Base-by-base conservation (phyloP, 371 early-diverging fungal genomes). In the Smittium culicis region DNA sequence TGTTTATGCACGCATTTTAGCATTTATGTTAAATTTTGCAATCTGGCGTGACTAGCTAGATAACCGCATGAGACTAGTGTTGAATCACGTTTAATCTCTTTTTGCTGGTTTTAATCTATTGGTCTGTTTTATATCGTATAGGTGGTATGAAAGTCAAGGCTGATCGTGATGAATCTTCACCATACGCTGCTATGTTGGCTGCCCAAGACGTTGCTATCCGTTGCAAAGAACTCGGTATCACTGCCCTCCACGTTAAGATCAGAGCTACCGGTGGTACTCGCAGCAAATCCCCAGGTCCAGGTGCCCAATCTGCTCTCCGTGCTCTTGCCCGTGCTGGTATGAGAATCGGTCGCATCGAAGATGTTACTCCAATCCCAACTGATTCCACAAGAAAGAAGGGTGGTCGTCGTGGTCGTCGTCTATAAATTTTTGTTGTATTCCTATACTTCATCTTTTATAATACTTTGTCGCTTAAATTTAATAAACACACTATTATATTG, bases 81-180 rank as follows among this genome's bases (percentile, higher is more conserved):
- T 83, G 83, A 83, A 68, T 80, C 80, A 83, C 83, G 71, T 72
- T 80, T 72, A 74, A 74, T 81, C 81, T 77, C 72, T 59, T 64
- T 69, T 75, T 35, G 27, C 16, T 64, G 33, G 33, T 64, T 64
- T 27, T 35, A 64, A 28, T 35, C 29, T 61, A 29, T 64, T 64
- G 32, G 24, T 33, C 54, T 66, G 8, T 74, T 74, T 30, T 20
- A 1, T 68, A 71, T 28, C 68, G 58, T n/a, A 16, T 73, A 90
- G 92, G 94, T 88, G 99, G 99, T 79, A 99, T 99, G 99, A 99
- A 96, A 87, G 99, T 99, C 77, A 99, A 99, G 91, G 96, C 99
- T 73, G 99, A 99, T 83, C 97, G 99, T 85, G 99, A 99, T 83
- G 99, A 99, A 81, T 94, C 98, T 62, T 98, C 99, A 67, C 98